These are phyloP conservation scores for Fusarium algeriense DNA, from an alignment of 2,329 filamentous ascomycete genomes.

Conservation along the genomic window DNA sequence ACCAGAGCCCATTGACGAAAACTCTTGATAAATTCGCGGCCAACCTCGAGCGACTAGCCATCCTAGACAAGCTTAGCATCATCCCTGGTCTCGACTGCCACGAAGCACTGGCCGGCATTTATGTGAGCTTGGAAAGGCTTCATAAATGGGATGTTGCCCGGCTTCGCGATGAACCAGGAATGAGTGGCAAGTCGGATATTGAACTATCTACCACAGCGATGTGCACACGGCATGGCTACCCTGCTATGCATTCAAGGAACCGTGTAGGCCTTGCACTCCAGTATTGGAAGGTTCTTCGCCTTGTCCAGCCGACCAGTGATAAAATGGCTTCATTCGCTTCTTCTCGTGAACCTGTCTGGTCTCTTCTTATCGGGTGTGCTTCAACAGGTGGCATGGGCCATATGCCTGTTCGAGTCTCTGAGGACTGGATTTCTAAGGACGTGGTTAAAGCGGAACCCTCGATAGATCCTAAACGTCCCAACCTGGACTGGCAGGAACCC, in stretches of 20 bases:
- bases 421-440: constrained; percentile 77
- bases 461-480: constrained; percentile 56
- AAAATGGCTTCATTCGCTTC: constrained; percentile 55
- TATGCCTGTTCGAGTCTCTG: constrained; percentile 76
- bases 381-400: constrained; percentile 59
- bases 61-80: constrained; percentile 78
- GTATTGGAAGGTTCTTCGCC: constrained; percentile 78
- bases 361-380: constrained; percentile 75
- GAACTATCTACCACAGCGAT: constrained; percentile 69
- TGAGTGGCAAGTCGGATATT: constrained; percentile 61
- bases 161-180: constrained; percentile 62
- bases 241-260: constrained; percentile 76
- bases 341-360: constrained; percentile 69
- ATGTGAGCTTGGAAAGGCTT: constrained; percentile 76
- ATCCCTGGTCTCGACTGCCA: constrained; percentile 78
- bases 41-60: constrained; percentile 78
- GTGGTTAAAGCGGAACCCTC: constrained; percentile 69
- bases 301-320: constrained; percentile 56
- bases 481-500: constrained; percentile 80
- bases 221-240: constrained; percentile 77
- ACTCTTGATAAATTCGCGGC: constrained; percentile 76
- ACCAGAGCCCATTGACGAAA: constrained; percentile 76
- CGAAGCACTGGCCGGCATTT: constrained; percentile 80
- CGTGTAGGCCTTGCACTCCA: constrained; percentile 78
- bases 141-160: constrained; percentile 76